Evolutionary conservation across 2,329 filamentous ascomycete genomes (phyloP).

Genomic region (Stemphylium vesicarium): DNA sequence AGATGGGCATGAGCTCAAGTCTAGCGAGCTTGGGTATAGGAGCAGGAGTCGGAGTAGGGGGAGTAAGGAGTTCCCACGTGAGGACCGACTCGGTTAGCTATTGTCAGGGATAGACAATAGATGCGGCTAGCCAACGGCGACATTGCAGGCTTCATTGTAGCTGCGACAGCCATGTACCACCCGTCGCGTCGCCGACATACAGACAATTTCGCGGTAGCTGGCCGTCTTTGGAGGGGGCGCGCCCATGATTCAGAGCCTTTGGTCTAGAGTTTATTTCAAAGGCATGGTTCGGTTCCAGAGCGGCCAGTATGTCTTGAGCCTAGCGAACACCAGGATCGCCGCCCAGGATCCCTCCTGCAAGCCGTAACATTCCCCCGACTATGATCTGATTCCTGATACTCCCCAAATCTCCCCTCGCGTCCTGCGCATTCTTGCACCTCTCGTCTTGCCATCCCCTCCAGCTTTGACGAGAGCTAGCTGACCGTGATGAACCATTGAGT

Average conservation of each 20-base stretch:
- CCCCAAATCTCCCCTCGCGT: conserved; percentile 5
- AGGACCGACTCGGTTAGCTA: neutral
- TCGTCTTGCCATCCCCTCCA: neutral
- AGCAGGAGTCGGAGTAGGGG: neutral
- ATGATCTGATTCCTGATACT: conserved; percentile 5
- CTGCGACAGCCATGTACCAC: neutral
- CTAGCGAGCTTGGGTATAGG: neutral
- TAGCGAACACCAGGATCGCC: conserved; percentile 17
- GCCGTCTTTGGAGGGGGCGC: neutral
- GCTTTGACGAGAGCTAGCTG: neutral
- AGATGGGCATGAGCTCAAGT: neutral
- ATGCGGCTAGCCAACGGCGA: neutral
- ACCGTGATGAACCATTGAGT: conserved; percentile 10
- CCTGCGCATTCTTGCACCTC: neutral
- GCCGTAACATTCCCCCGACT: conserved; percentile 10
- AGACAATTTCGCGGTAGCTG: neutral
- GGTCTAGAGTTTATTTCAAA: neutral
- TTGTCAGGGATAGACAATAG: neutral
- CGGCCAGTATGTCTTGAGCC: conserved; percentile 3
- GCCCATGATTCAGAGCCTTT: conserved; percentile 1
- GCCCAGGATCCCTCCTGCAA: conserved; percentile 11
- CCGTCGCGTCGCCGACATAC: too few species aligned
- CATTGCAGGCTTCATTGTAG: neutral
- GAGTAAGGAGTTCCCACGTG: neutral
- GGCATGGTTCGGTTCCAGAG: neutral